phyloP scores from a whole-genome alignment of 2,329 filamentous ascomycete species.

The Endoconidiophora laricicola region DNA sequence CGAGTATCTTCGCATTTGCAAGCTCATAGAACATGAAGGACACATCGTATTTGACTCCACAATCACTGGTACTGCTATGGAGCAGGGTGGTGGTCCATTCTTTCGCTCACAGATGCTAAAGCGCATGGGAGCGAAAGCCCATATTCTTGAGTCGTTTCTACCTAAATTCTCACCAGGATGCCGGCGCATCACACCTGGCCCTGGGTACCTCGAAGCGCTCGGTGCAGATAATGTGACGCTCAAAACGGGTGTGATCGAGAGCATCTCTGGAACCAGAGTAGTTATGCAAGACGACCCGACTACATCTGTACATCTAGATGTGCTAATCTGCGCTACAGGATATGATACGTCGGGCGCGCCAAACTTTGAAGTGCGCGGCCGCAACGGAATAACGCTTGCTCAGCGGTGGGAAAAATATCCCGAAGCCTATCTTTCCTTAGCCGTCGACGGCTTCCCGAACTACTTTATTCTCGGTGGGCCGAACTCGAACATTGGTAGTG shows the following conservation, averaged over 20 bases:
- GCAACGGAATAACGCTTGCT: constrained; percentile 21
- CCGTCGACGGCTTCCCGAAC: constrained; percentile 32
- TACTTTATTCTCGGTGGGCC: constrained; percentile 32
- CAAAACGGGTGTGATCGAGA: constrained; percentile 23
- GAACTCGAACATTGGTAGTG: constrained; percentile 30
- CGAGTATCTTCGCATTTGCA: too few species aligned
- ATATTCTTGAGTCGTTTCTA: not conserved
- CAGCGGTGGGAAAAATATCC: constrained; percentile 24
- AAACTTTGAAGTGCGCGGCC: constrained; percentile 24
- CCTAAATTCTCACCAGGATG: constrained; percentile 22
- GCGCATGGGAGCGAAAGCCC: too few species aligned
- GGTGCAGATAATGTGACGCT: constrained; percentile 27
- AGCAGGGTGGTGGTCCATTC: too few species aligned
- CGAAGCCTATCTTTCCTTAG: constrained; percentile 29
- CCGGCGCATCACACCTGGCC: constrained; percentile 26
- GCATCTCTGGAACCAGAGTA: constrained; percentile 16
- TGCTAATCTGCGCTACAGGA: constrained; percentile 15
- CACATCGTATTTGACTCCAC: too few species aligned
- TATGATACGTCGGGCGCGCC: constrained; percentile 14
- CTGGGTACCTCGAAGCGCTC: constrained; percentile 27
- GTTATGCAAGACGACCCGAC: constrained; percentile 10
- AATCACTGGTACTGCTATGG: too few species aligned
- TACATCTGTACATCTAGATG: constrained; percentile 13
- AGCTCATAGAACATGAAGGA: too few species aligned
- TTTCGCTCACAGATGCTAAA: too few species aligned